A percentile compares a stretch with the other conserved stretches of the same genome.
Evolutionary conservation across 139 green algal genomes (phyloP).

Genomic region (Chlamydomonas incerta): DNA sequence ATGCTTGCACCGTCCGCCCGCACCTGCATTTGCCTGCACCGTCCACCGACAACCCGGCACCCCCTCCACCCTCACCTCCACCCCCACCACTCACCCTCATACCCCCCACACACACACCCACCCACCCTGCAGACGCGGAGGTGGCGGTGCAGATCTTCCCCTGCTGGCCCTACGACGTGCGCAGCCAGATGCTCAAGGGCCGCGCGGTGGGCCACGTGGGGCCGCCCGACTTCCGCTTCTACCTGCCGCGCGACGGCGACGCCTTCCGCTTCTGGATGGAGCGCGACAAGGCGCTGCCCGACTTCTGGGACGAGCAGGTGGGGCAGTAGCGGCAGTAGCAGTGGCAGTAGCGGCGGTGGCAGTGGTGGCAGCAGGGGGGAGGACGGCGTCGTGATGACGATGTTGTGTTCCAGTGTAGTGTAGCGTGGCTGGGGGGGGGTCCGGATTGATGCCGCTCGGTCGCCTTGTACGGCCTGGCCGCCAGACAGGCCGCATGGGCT

Average conservation of each 20-base stretch:
- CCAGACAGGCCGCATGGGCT: too few relatives aligned
- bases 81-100: too few relatives aligned
- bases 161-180: constrained; percentile 48
- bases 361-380: too few relatives aligned
- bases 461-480: too few relatives aligned
- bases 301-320: constrained; percentile 44
- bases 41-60: too few relatives aligned
- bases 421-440: too few relatives aligned
- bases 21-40: not conserved
- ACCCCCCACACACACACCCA: too few relatives aligned
- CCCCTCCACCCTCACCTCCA: too few relatives aligned
- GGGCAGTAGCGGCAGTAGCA: not conserved
- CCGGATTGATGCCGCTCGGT: not conserved
- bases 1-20: too few relatives aligned
- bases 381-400: too few relatives aligned
- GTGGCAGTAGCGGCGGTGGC: not conserved
- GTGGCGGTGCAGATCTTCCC: constrained; percentile 53
- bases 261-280: constrained; percentile 58
- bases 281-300: constrained; percentile 45
- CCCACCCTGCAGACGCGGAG: constrained; percentile 51
- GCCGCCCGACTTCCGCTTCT: constrained; percentile 48
- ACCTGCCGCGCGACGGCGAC: constrained; percentile 43
- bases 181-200: constrained; percentile 44
- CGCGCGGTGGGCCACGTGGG: constrained; percentile 15
- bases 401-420: not conserved